Evolutionary conservation across 495 filamentous ascomycete species (phyloP).

Genomic region (Podospora sp.): DNA sequence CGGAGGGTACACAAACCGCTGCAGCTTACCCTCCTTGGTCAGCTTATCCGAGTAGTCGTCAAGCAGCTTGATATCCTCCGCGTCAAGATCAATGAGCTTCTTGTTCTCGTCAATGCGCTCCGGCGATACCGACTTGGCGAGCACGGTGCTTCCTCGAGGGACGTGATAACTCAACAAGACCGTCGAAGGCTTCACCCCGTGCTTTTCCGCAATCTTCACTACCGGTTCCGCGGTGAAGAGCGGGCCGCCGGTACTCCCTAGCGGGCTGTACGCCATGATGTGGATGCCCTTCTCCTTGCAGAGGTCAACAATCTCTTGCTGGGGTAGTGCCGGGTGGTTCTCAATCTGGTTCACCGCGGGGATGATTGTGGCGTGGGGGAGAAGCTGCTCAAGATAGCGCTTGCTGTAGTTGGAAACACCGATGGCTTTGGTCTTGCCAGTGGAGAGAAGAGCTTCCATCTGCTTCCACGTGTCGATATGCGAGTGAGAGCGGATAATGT

Average conservation of each 20-base stretch:
- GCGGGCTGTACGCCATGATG: constrained; percentile 73
- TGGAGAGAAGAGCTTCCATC: constrained; percentile 72
- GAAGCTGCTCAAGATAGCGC: constrained; percentile 70
- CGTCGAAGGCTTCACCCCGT: constrained; percentile 59
- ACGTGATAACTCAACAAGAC: constrained; percentile 81
- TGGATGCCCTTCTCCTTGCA: constrained; percentile 74
- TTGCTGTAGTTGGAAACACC: constrained; percentile 84
- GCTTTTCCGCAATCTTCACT: constrained; percentile 69
- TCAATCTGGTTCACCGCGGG: constrained; percentile 94
- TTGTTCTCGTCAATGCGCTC: constrained; percentile 72
- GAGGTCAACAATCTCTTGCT: constrained; percentile 81
- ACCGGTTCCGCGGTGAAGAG: constrained; percentile 69
- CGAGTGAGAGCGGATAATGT: constrained; percentile 64
- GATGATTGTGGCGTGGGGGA: constrained; percentile 63
- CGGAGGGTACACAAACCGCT: constrained; percentile 75
- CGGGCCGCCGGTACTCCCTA: constrained; percentile 78
- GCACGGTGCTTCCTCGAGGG: constrained; percentile 69
- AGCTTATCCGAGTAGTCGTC: constrained; percentile 61
- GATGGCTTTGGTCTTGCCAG: constrained; percentile 73
- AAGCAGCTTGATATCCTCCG: constrained; percentile 65
- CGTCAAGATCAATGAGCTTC: constrained; percentile 67
- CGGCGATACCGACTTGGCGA: constrained; percentile 78
- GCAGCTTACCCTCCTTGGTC: constrained; percentile 60
- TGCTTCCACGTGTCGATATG: constrained; percentile 77
- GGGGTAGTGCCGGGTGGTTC: constrained; percentile 81